Conservation (phyloP, 345 rosid species). For the Rhodamnia argentea region DNA sequence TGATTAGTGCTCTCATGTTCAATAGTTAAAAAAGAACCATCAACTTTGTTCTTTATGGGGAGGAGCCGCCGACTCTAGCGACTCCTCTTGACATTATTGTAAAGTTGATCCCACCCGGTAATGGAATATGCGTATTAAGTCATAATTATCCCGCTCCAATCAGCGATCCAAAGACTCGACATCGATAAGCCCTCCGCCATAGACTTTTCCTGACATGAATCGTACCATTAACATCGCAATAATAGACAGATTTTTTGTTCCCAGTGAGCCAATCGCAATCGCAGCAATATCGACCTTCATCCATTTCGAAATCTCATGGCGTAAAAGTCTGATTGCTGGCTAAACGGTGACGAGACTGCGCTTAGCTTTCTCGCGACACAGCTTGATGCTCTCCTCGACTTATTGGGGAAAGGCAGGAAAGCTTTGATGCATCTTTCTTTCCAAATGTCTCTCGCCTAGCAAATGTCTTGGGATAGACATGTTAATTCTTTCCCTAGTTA, state of each 20-base stretch:
- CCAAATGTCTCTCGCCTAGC: neutral
- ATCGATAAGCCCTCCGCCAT: neutral
- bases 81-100: neutral
- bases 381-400: neutral
- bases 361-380: neutral
- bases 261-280: neutral
- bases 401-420: neutral
- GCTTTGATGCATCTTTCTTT: neutral
- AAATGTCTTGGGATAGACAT: neutral
- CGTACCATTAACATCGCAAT: neutral
- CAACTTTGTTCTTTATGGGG: neutral
- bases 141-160: neutral
- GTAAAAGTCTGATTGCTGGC: neutral
- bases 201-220: neutral
- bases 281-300: neutral
- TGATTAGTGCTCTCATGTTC: neutral
- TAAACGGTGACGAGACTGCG: neutral
- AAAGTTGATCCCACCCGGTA: neutral
- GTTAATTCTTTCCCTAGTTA: neutral
- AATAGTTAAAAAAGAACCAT: neutral
- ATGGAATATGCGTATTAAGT: neutral
- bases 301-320: neutral
- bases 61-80: neutral
- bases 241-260: neutral
- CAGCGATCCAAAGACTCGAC: neutral